These are phyloP conservation scores for Ceratocystis cacaofunesta DNA, from an alignment of 2,329 filamentous ascomycete species.

Conservation along the genomic window DNA sequence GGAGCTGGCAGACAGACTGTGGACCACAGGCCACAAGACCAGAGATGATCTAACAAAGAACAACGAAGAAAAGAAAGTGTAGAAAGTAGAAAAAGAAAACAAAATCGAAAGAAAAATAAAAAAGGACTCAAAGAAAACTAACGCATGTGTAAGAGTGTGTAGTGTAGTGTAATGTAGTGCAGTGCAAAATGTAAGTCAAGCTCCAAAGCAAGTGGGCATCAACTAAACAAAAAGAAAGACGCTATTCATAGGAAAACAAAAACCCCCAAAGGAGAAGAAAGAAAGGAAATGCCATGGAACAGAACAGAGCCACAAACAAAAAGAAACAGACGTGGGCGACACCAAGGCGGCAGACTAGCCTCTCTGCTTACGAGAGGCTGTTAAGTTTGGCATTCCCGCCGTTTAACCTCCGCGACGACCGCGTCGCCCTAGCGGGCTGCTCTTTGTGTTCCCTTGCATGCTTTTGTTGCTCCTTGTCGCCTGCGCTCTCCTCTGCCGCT, in stretches of 20 bases:
- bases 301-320: constrained; percentile 2
- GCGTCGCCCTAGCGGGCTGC: constrained; percentile 9
- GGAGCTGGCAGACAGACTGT: not conserved
- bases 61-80: not conserved
- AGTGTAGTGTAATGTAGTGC: too few relatives aligned
- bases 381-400: constrained; percentile 13
- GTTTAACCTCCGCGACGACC: constrained; percentile 14
- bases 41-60: not conserved
- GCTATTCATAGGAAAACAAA: constrained; percentile 6
- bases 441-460: not conserved
- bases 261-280: constrained; percentile 5
- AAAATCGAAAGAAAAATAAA: not conserved
- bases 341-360: not conserved
- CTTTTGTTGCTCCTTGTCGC: not conserved
- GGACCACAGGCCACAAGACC: not conserved
- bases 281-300: constrained; percentile 9
- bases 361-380: not conserved
- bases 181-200: too few relatives aligned
- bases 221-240: not conserved
- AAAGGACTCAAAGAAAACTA: not conserved
- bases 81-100: constrained; percentile 6
- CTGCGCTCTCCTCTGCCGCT: not conserved
- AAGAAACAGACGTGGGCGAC: not conserved
- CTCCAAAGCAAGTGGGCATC: too few relatives aligned
- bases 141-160: not conserved